Base-by-base conservation (phyloP, 345 rosid genomes). In the Pistacia integerrima region DNA sequence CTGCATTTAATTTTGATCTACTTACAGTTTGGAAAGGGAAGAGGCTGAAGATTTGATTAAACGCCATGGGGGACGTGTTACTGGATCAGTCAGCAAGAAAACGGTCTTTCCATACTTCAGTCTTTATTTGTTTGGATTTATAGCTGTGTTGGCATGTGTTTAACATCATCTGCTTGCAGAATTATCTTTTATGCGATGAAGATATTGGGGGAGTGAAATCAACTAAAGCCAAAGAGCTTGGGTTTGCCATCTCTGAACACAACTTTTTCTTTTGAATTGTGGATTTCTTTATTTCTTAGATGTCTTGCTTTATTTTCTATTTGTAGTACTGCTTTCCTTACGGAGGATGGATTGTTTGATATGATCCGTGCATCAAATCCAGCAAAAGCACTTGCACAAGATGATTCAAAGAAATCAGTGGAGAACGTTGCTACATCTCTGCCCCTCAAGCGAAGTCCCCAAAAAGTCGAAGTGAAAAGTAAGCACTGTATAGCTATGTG, bases 41-140 rank as follows among this genome's bases (percentile, higher is more conserved):
- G 99, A 96, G 81, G 99, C 98, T 59, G 99, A 93, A 82, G 99
- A 92, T 87, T 77, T 96, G 84, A 90, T 96, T 73, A 96, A 93
- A 86, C 89, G 97, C 5, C 87, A 92, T 73, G 97, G 97, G 48
- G 99, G 99, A 71, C 98, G 99, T 77, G 64, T 96, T 66, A 96
- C 98, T 75, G 92, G 94, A 83, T 90, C 99, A 70, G 89, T 96
- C 76, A 96, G 99, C 99, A 96, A 93, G 88, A 96, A 91, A 87
- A 96, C 99, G 86, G 99, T 96, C 55, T 30, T 70, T 69, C 74
- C 46, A 9, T 80, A 28, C 72, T 70, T 76, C 74, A 76, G 33
- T 81, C 35, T 58, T 78, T 75, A 69, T 76, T 80, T 56, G 52
- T 20, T 79, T 74, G 46, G 67, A 35, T 77, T 8, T 14, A 38